Evolutionary conservation across 805 yeast species (phyloP).

Genomic region (Candida lessepsii): DNA sequence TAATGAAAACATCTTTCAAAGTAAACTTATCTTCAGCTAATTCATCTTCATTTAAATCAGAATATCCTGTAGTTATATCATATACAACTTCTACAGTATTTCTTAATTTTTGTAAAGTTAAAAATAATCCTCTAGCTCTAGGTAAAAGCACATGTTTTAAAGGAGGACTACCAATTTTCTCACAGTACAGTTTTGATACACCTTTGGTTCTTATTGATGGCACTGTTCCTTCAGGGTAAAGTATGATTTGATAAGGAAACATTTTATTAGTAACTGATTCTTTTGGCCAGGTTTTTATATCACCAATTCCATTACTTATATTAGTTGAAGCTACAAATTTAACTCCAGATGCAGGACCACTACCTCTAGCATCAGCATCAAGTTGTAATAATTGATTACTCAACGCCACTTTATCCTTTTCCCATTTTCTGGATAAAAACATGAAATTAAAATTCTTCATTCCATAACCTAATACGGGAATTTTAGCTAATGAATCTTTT

Average conservation of each 20-base stretch:
- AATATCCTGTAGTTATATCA: slow-evolving; percentile 82
- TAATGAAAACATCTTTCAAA: slow-evolving; percentile 58
- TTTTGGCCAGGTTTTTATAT: slow-evolving; percentile 30
- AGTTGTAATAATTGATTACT: slow-evolving; percentile 52
- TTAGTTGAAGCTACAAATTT: slow-evolving; percentile 31
- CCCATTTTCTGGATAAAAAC: slow-evolving; percentile 85
- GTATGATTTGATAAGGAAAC: slow-evolving; percentile 58
- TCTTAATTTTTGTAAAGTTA: slow-evolving; percentile 56
- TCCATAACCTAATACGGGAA: slow-evolving; percentile 84
- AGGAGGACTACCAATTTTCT: slow-evolving; percentile 45
- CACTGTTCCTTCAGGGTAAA: slow-evolving; percentile 96
- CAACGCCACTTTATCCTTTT: slow-evolving; percentile 61
- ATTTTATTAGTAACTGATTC: slow-evolving; percentile 22
- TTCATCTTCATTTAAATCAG: slow-evolving; percentile 60
- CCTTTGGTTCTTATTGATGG: slow-evolving; percentile 62
- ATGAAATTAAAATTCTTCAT: slow-evolving; percentile 78
- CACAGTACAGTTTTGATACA: slow-evolving; percentile 58
- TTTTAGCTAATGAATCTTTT: slow-evolving; percentile 63
- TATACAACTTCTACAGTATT: slow-evolving; percentile 58
- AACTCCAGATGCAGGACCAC: slow-evolving; percentile 50
- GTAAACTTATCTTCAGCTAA: slow-evolving; percentile 80
- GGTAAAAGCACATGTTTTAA: slow-evolving; percentile 77
- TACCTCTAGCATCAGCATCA: slow-evolving; percentile 61
- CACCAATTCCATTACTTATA: slow-evolving; percentile 8
- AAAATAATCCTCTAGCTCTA: slow-evolving; percentile 74